Conservation (phyloP, 208 protist genomes). For the Trypanosoma cruzi region DNA sequence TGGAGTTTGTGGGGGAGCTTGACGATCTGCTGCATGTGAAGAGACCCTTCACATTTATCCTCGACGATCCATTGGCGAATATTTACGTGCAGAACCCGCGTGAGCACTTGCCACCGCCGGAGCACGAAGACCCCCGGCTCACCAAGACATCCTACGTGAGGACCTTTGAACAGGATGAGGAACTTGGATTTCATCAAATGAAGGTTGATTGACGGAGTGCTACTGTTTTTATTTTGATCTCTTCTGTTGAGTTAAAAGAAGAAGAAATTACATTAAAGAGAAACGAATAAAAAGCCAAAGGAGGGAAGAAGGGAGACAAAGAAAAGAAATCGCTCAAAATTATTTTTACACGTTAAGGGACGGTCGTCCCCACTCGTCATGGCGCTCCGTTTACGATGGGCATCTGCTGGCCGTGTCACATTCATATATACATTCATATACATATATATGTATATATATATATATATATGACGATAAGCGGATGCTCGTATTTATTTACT, state of each 20-base stretch:
- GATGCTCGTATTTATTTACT: neutral
- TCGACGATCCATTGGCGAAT: conserved; percentile 94
- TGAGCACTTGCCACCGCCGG: conserved; percentile 81
- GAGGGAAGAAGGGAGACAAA: neutral
- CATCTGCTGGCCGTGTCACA: neutral
- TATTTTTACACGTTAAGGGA: neutral
- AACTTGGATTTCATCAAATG: conserved; percentile 91
- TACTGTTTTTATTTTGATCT: conserved; percentile 2
- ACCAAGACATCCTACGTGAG: conserved; percentile 77
- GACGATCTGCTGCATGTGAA: conserved; percentile 63
- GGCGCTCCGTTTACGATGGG: neutral
- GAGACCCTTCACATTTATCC: conserved; percentile 89
- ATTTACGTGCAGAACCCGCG: conserved; percentile 94
- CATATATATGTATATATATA: neutral
- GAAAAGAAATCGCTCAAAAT: neutral
- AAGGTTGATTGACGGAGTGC: conserved; percentile 32
- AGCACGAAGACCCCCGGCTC: conserved; percentile 87
- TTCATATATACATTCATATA: neutral
- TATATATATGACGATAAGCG: conserved; percentile 3
- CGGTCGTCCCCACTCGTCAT: neutral
- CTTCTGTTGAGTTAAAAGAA: neutral
- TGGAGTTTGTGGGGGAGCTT: conserved; percentile 84
- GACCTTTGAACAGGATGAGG: conserved; percentile 93
- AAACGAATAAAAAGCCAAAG: neutral
- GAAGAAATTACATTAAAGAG: neutral